Evolutionary conservation across 2,329 filamentous ascomycete genomes (phyloP), one percentile per base, ranked within the genome.

Genomic region (Sclerotinia sclerotiorum): DNA sequence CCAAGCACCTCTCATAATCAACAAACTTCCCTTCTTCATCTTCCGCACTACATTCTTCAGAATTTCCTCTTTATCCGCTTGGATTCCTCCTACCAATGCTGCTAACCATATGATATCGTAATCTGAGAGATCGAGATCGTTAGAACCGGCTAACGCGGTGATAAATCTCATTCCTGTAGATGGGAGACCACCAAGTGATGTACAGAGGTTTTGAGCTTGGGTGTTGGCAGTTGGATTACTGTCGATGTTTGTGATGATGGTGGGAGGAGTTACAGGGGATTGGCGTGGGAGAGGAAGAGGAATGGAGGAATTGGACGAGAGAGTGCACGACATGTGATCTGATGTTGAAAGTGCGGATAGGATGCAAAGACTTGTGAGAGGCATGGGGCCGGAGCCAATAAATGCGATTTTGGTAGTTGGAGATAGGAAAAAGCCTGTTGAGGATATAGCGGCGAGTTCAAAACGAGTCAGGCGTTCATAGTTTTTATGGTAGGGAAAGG

Each of bases 51-150:
- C 71, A 0, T 72, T 72, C 8, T 71, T 66, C 1, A 85, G 63
- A 29, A 84, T 79, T 0, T 52, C 68, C 46, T 82, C 74, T 72
- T 85, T 85, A 1, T 80, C 75, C 0, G 64, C 48, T n/a, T 80
- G 79, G 0, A 78, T 77, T 15, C 75, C 74, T 0, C 84, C 83
- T 0, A 85, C 84, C 0, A 85, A 74, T 1, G 83, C 83, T 3
- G 83, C 83, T 5, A 85, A 73, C 71, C 82, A 84, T 0, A 85
- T 81, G 0, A 84, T 80, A 61, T 84, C 80, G 56, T 79, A 82
- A 0, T 69, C 68, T 0, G 64, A 68, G 69, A 83, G 78, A 8
- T 68, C 66, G 0, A 69, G 19, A 54, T 21, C n/a, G 27, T 67
- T 29, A 2, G 72, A 69, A 2, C 66, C 71, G 1, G 80, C 80